Evolutionary conservation across 805 yeast genomes (phyloP), one percentile per base, ranked within the genome.

Genomic region (Yamadazyma scolyti): DNA sequence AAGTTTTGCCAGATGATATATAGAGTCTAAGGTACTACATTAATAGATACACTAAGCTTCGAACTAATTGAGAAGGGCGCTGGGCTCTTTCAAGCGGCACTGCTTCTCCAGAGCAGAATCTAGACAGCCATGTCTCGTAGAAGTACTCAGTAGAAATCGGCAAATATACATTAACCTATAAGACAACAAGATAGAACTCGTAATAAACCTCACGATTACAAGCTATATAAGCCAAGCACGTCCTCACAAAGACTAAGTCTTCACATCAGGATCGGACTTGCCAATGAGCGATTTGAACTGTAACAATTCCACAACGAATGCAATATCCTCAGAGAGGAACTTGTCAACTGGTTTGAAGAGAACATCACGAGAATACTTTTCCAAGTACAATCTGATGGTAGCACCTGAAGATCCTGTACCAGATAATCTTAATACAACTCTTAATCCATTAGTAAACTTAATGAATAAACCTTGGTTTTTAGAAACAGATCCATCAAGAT

Each of bases 321-420:
- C 46, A 41, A 90, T 75, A 47, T 82, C 86, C 4, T 68, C 58
- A 31, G 65, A 66, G 51, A 90, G 71, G 60, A 66, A 90, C 27
- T 78, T 79, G 45, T 82, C 82, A 9, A 88, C 90, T 27, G 67
- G 57, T 43, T 58, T 42, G 5, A 48, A 49, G 49, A 71, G 75
- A 23, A 69, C 70, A 50, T 86, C 93, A 27, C 58, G 46, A 16
- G 84, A 77, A 64, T 83, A 87, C 58, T 80, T 82, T 61, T 90
- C 97, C 52, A 90, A 65, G 63, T 90, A 90, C 46, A 90, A 70
- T 59, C 98, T 77, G 38, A 93, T 88, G 5, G 98, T 90, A 13
- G 98, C 97, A 28, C 98, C 98, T 2, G 95, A 81, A 2, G 97
- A 88, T 10, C 98, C 98, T 2, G 98, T 90, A 34, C 98, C 98